phyloP scores from a whole-genome alignment of 768 basidiomycete species.

The Lyophyllum decastes region DNA sequence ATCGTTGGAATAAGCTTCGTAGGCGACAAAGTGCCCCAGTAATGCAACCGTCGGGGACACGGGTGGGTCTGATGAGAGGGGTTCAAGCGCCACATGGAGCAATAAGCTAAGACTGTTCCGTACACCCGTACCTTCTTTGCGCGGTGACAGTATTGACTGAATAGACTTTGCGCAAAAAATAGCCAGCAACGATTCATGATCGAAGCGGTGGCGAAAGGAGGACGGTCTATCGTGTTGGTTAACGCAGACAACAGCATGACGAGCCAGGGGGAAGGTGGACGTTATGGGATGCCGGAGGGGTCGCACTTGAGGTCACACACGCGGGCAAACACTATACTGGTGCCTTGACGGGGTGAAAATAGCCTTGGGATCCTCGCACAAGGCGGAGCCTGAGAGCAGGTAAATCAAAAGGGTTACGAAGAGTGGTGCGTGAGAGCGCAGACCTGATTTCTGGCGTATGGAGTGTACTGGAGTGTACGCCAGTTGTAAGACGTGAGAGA shows the following conservation, averaged over 20 bases:
- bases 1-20: neutral
- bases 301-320: neutral
- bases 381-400: conserved; percentile 7
- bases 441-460: conserved; percentile 3
- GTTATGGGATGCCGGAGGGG: conserved; percentile 1
- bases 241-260: neutral
- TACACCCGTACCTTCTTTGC: neutral
- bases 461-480: conserved; percentile 5
- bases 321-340: neutral
- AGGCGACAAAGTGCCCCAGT: neutral
- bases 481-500: conserved; percentile 16
- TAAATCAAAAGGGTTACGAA: conserved; percentile 3
- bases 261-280: neutral
- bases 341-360: neutral
- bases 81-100: neutral
- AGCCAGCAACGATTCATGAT: neutral
- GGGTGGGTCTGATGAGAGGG: too few relatives aligned
- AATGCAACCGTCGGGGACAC: conserved; percentile 7
- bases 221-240: neutral
- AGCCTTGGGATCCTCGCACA: neutral
- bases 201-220: neutral
- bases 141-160: neutral
- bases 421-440: conserved; percentile 17
- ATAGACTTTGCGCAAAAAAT: conserved; percentile 1
- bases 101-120: neutral